Percentiles rank a stretch among this genome's conserved stretches.
These are phyloP conservation scores for Senecio squalidus DNA, from an alignment of 140 eudicot species.

Conservation along the genomic window DNA sequence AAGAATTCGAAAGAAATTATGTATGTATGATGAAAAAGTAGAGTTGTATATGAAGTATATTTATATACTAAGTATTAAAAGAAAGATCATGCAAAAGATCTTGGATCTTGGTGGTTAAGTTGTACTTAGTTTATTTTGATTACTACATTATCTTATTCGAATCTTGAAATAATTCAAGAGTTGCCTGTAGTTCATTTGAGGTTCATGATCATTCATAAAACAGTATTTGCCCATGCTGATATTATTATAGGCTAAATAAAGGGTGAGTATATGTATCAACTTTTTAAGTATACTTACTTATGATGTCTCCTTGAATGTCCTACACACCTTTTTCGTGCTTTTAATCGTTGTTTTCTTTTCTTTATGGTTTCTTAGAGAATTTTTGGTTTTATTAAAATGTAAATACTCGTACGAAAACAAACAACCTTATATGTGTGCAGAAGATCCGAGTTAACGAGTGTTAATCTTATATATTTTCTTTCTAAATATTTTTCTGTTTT, in stretches of 20 bases:
- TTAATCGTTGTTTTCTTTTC: neutral
- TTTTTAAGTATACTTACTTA: neutral
- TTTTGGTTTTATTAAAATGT: neutral
- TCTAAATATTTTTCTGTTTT: no score
- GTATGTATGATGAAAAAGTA: neutral
- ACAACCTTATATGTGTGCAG: neutral
- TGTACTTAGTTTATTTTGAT: constrained; percentile 20
- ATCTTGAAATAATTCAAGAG: constrained; percentile 26
- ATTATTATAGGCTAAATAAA: neutral
- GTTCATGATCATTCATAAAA: constrained; percentile 24
- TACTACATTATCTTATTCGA: constrained; percentile 19
- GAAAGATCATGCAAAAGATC: constrained; percentile 33
- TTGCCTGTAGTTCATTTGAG: constrained; percentile 24
- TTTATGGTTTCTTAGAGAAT: neutral
- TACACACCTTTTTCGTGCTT: neutral
- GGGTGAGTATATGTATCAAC: neutral
- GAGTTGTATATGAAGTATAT: constrained; percentile 15
- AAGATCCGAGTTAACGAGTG: neutral
- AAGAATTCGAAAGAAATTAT: constrained; percentile 9
- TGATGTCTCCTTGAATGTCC: constrained; percentile 9
- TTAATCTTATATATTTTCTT: no score
- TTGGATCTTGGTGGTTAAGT: constrained; percentile 30
- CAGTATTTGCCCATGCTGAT: neutral
- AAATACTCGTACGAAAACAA: neutral
- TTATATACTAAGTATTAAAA: constrained; percentile 18